Conservation (phyloP, 2,329 filamentous ascomycete species). For the Madurella mycetomatis region DNA sequence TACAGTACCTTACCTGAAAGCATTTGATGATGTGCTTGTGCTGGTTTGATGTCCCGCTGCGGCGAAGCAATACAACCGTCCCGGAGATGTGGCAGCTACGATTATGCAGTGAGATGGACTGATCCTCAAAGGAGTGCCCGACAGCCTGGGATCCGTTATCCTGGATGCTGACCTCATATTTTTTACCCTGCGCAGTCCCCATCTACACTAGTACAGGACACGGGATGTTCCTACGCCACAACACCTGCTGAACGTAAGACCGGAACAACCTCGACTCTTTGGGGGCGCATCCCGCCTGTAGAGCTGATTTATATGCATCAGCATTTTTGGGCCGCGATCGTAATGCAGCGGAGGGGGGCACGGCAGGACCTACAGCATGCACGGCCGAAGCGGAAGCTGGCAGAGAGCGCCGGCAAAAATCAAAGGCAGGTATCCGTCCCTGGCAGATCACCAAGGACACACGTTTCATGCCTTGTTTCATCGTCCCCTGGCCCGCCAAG, state of each 20-base stretch:
- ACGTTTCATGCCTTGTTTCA: constrained; percentile 11
- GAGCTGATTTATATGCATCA: neutral
- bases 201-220: too few relatives aligned
- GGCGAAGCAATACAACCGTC: neutral
- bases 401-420: neutral
- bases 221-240: too few relatives aligned
- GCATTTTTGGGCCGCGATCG: neutral
- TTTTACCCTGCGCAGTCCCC: too few relatives aligned
- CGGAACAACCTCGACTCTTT: neutral
- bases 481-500: constrained; percentile 3
- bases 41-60: neutral
- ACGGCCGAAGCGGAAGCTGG: too few relatives aligned
- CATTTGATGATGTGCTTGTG: too few relatives aligned
- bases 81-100: neutral
- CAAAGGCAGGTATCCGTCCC: neutral
- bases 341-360: neutral
- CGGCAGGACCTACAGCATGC: neutral
- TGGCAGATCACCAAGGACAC: neutral
- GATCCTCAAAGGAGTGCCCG: neutral
- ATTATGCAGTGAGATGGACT: neutral
- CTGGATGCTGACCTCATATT: neutral
- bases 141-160: neutral
- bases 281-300: neutral
- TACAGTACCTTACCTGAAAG: neutral
- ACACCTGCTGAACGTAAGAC: too few relatives aligned